Conservation (phyloP, 345 rosid species). For the Pistacia atlantica region DNA sequence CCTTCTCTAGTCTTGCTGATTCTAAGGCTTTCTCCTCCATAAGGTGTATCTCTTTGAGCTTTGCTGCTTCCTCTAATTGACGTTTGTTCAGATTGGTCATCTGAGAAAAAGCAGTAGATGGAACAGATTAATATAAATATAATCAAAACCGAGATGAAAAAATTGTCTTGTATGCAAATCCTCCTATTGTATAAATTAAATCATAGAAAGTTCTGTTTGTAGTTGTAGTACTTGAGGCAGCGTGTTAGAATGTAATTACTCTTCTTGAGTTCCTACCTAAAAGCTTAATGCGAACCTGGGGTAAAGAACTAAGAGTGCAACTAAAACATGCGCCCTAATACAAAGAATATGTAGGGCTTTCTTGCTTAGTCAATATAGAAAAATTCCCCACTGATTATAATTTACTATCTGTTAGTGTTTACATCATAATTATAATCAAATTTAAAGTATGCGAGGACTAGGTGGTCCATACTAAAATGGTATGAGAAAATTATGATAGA, state of each 20-base stretch:
- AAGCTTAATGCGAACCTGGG: too few species aligned
- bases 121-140: background rate
- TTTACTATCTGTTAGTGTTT: background rate
- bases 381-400: background rate
- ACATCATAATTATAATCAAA: too few species aligned
- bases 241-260: too few species aligned
- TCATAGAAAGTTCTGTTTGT: too few species aligned
- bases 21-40: conserved; percentile 62
- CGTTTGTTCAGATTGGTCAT: conserved; percentile 47
- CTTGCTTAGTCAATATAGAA: background rate
- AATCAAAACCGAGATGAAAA: too few species aligned
- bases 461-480: background rate
- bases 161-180: too few species aligned
- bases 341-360: too few species aligned
- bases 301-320: too few species aligned
- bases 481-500: background rate
- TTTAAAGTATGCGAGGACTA: background rate
- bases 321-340: too few species aligned
- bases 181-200: too few species aligned
- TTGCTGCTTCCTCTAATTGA: conserved; percentile 53
- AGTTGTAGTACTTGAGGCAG: too few species aligned
- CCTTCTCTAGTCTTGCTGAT: conserved; percentile 59
- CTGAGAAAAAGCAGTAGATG: conserved; percentile 33
- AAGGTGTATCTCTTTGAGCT: conserved; percentile 49
- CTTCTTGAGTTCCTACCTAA: too few species aligned